These are phyloP conservation scores for Ceratocystiopsis sp. DNA, from an alignment of 2,329 filamentous ascomycete species.

Conservation along the genomic window DNA sequence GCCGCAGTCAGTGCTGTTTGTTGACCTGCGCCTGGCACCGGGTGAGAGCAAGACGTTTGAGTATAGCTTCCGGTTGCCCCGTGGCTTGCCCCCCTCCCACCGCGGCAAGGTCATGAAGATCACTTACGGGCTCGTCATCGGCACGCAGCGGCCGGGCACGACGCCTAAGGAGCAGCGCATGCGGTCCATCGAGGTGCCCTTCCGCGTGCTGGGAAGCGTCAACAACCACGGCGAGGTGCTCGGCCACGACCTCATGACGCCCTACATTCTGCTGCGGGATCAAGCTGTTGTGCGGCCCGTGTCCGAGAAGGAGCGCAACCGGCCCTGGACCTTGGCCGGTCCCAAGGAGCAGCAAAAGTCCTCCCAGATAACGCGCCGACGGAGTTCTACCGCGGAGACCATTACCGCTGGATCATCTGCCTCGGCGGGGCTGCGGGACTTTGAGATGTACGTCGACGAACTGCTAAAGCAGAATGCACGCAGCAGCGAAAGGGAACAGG, in stretches of 20 bases:
- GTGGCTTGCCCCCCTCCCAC: constrained; percentile 79
- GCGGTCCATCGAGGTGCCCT: constrained; percentile 80
- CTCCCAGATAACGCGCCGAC: constrained; percentile 3
- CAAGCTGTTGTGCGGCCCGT: constrained; percentile 45
- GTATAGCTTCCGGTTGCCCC: constrained; percentile 73
- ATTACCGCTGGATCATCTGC: constrained; percentile 8
- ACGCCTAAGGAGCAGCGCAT: constrained; percentile 59
- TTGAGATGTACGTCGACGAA: constrained; percentile 61
- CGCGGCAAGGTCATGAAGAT: constrained; percentile 90
- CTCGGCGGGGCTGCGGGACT: constrained; percentile 40
- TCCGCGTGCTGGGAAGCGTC: constrained; percentile 83
- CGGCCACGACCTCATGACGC: constrained; percentile 85
- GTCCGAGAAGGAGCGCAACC: constrained; percentile 16
- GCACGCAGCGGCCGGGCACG: constrained; percentile 71
- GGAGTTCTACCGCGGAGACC: constrained; percentile 8
- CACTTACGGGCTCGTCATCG: constrained; percentile 75
- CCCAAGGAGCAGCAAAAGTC: constrained; percentile 6
- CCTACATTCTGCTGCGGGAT: constrained; percentile 78
- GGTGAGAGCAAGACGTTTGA: constrained; percentile 79
- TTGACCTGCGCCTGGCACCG: constrained; percentile 72
- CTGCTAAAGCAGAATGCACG: constrained; percentile 39
- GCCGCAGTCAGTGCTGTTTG: constrained; percentile 88
- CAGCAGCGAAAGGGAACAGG: constrained; percentile 16
- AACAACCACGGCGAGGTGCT: constrained; percentile 77
- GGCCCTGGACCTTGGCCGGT: constrained; percentile 2